A percentile compares a stretch with the other conserved stretches of the same genome.
Evolutionary conservation across 2,329 filamentous ascomycete genomes (phyloP).

Genomic region (Chaetothyriales sp.): DNA sequence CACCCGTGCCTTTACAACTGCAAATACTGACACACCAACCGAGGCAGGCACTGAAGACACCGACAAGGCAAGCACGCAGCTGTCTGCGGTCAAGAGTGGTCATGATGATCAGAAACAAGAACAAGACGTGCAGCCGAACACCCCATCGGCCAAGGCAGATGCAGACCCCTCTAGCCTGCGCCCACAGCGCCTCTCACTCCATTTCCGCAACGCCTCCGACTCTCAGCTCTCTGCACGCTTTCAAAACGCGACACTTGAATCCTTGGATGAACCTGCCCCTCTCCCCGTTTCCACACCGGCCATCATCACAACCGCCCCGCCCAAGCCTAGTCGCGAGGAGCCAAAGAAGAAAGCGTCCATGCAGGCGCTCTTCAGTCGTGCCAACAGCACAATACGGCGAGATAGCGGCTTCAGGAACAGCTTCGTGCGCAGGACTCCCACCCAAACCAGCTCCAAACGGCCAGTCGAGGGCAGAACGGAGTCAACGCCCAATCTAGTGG

Average conservation of each 20-base stretch:
- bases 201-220: slow-evolving; percentile 84
- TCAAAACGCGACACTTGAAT: slow-evolving; percentile 38
- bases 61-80: slow-evolving; percentile 1
- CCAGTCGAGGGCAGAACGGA: neutral
- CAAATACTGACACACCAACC: neutral
- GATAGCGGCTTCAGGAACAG: neutral
- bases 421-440: neutral
- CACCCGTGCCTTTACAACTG: neutral
- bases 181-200: slow-evolving; percentile 48
- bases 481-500: slow-evolving; percentile 17
- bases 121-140: neutral
- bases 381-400: slow-evolving; percentile 9
- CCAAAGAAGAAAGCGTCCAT: slow-evolving; percentile 19
- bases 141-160: neutral
- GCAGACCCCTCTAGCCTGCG: slow-evolving; percentile 14
- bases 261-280: slow-evolving; percentile 30
- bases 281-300: slow-evolving; percentile 32
- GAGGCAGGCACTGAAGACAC: slow-evolving; percentile 1
- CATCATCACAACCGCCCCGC: slow-evolving; percentile 88
- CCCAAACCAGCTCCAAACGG: neutral
- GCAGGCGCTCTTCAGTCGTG: slow-evolving; percentile 8
- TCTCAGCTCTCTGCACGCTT: slow-evolving; percentile 69
- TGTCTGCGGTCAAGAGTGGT: neutral
- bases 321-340: slow-evolving; percentile 43
- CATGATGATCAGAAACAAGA: neutral